Evolutionary conservation across 495 filamentous ascomycete species (phyloP).

Genomic region (Daldinia loculata): DNA sequence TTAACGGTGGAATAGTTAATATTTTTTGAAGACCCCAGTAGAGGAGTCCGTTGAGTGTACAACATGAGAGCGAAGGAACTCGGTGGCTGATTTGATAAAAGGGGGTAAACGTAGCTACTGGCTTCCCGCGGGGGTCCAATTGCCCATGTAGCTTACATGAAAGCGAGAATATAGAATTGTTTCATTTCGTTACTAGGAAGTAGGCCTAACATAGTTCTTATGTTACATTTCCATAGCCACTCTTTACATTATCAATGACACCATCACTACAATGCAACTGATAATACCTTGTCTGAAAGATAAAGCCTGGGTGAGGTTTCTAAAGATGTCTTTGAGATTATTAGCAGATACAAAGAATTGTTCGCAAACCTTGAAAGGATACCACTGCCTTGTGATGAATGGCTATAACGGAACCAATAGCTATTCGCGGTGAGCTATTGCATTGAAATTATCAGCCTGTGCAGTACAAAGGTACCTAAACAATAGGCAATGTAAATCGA

Average conservation of each 20-base stretch:
- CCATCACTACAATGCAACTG: not conserved
- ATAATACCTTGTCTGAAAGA: slow-evolving; percentile 15
- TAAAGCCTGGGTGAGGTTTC: not conserved
- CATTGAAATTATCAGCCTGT: not conserved
- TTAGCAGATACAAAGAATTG: not conserved
- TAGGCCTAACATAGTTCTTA: slow-evolving; percentile 10
- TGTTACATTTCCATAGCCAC: not conserved
- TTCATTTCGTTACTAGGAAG: not conserved
- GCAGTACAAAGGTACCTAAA: not conserved
- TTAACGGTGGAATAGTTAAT: slow-evolving; percentile 21
- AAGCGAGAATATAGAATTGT: not conserved
- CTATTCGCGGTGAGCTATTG: not conserved
- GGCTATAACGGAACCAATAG: not conserved
- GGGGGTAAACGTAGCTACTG: not conserved
- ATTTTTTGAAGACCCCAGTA: slow-evolving; percentile 19
- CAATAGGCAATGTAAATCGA: not conserved
- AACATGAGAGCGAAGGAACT: slow-evolving; percentile 3
- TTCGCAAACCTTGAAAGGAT: not conserved
- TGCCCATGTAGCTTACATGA: not conserved
- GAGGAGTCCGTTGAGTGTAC: slow-evolving; percentile 17
- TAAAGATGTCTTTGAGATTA: not conserved
- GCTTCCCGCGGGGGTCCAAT: not conserved
- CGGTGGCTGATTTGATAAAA: not conserved
- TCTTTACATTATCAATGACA: not conserved
- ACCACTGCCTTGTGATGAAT: not conserved